phyloP scores from a whole-genome alignment of 2,329 filamentous ascomycete species.

The Trichophyton schoenleinii region DNA sequence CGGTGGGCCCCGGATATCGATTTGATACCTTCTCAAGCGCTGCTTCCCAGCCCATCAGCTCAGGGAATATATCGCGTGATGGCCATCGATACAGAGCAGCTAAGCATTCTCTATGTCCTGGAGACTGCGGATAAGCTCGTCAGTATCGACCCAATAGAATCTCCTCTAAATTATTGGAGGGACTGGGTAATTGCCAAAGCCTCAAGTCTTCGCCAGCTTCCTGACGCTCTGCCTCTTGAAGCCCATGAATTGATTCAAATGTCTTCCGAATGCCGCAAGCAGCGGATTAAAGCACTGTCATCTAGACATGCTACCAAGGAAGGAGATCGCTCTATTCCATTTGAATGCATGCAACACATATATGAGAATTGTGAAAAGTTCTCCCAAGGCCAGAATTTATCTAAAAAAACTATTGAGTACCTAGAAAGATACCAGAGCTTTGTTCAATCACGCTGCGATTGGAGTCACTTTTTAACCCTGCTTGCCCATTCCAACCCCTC shows the following conservation, averaged over 20 bases:
- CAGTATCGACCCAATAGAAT: background rate
- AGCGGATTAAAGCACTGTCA: background rate
- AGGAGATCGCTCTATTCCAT: background rate
- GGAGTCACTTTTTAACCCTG: background rate
- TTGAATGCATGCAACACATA: background rate
- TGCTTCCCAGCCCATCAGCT: background rate
- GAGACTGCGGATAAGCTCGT: background rate
- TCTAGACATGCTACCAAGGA: background rate
- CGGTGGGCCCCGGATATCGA: background rate
- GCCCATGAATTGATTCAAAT: background rate
- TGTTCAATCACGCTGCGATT: background rate
- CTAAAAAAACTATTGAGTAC: background rate
- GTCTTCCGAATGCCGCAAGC: background rate
- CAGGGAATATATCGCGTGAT: background rate
- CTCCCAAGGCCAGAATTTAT: background rate
- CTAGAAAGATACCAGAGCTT: background rate
- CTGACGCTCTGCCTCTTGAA: background rate
- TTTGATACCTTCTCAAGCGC: background rate
- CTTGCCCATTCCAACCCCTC: conserved; percentile 12
- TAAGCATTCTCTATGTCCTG: background rate
- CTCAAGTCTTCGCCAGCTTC: background rate
- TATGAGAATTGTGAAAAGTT: background rate
- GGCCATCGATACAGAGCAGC: background rate
- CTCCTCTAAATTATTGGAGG: background rate
- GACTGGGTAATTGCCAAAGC: background rate